A percentile compares a stretch with the other conserved stretches of the same genome.
phyloP scores from a whole-genome alignment of 73 alveolate genomes.

The Paramecium sonneborni region DNA sequence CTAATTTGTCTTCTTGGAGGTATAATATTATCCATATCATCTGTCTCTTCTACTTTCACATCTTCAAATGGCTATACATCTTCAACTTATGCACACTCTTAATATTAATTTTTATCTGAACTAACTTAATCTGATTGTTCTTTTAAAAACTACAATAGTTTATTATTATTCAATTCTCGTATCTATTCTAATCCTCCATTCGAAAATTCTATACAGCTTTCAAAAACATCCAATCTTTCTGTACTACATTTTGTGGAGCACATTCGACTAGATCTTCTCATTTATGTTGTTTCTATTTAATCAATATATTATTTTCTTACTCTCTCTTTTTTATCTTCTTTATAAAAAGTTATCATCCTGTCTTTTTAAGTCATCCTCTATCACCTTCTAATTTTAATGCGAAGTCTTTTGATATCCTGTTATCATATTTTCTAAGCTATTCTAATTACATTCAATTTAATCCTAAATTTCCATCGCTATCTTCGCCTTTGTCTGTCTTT shows the following conservation, averaged over 20 bases:
- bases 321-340: not conserved
- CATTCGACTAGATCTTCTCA: not conserved
- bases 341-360: not conserved
- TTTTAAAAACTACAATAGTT: not conserved
- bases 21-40: not conserved
- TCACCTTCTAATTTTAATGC: not conserved
- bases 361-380: not conserved
- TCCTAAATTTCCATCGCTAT: not conserved
- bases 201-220: not conserved
- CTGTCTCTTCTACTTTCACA: not conserved
- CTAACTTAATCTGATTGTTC: not conserved
- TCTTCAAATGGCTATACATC: slow-evolving; percentile 12
- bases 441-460: not conserved
- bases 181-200: not conserved
- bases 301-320: not conserved
- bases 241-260: not conserved
- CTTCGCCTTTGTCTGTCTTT: not conserved
- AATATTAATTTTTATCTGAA: not conserved
- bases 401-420: not conserved
- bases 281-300: not conserved
- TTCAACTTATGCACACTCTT: not conserved
- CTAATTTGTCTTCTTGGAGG: not conserved
- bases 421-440: not conserved
- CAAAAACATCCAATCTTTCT: not conserved
- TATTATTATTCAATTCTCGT: not conserved